phyloP scores from a whole-genome alignment of 192 early-diverging fungal genomes.

The Podila horticola region DNA sequence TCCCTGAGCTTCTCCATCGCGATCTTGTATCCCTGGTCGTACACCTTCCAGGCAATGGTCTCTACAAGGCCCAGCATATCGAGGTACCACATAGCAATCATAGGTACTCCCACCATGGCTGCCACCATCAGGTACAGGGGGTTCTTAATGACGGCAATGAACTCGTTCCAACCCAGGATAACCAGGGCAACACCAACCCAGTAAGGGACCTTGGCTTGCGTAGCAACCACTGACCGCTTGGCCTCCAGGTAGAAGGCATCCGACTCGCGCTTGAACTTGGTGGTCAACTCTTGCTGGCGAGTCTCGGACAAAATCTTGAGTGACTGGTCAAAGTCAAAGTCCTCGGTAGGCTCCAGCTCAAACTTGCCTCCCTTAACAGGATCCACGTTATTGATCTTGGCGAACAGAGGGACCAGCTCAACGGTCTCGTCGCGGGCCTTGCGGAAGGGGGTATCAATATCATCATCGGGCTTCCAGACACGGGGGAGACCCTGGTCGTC shows the following conservation, averaged over 20 bases:
- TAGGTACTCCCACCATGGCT: slow-evolving; percentile 64
- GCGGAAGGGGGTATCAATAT: slow-evolving; percentile 90
- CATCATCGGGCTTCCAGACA: slow-evolving; percentile 95
- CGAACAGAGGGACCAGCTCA: slow-evolving; percentile 77
- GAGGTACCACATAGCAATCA: slow-evolving; percentile 70
- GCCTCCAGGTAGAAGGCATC: slow-evolving; percentile 95
- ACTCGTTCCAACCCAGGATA: slow-evolving; percentile 96
- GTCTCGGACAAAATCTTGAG: slow-evolving; percentile 70
- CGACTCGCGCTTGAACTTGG: slow-evolving; percentile 88
- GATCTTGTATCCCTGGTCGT: slow-evolving; percentile 47
- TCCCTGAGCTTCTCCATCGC: slow-evolving; percentile 43
- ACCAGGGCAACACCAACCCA: slow-evolving; percentile 85
- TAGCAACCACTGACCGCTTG: slow-evolving; percentile 92
- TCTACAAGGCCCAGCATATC: slow-evolving; percentile 76
- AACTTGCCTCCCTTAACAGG: slow-evolving; percentile 43
- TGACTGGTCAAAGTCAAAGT: slow-evolving; percentile 70
- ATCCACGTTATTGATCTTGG: slow-evolving; percentile 72
- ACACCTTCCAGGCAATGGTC: slow-evolving; percentile 45
- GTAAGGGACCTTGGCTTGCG: slow-evolving; percentile 84
- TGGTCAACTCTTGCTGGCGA: slow-evolving; percentile 75
- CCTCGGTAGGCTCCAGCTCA: slow-evolving; percentile 49
- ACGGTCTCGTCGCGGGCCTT: slow-evolving; percentile 72
- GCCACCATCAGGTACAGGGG: slow-evolving; percentile 84
- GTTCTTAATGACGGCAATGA: slow-evolving; percentile 83
- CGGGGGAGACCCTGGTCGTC: slow-evolving; percentile 92